These are phyloP conservation scores for Priceomyces haplophilus DNA, from an alignment of 805 yeast genomes.

Conservation along the genomic window DNA sequence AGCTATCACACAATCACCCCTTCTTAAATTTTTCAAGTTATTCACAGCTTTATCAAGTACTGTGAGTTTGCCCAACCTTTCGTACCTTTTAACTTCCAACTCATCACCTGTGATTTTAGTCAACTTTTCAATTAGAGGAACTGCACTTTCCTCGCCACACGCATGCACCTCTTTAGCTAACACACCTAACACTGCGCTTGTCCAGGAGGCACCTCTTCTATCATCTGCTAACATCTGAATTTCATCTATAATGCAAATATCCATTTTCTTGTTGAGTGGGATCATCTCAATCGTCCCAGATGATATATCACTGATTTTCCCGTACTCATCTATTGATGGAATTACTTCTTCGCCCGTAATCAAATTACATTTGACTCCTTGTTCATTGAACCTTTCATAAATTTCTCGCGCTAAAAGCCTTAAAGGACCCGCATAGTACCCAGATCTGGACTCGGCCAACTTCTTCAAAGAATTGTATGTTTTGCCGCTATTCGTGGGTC, in stretches of 20 bases:
- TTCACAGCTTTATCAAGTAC: constrained; percentile 43
- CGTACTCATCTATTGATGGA: constrained; percentile 63
- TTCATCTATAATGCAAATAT: constrained; percentile 90
- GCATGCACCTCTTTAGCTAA: constrained; percentile 82
- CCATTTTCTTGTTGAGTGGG: constrained; percentile 63
- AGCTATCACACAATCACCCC: constrained; percentile 88
- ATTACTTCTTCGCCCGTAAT: constrained; percentile 95
- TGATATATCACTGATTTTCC: constrained; percentile 70
- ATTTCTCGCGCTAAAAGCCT: constrained; percentile 89
- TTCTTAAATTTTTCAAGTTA: constrained; percentile 38
- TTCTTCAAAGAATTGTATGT: constrained; percentile 78
- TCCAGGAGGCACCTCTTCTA: constrained; percentile 90
- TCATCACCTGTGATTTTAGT: constrained; percentile 76
- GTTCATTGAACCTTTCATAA: constrained; percentile 70
- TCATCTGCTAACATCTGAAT: constrained; percentile 90
- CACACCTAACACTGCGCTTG: constrained; percentile 83
- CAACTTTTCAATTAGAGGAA: constrained; percentile 60
- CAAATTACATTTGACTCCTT: constrained; percentile 72
- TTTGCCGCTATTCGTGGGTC: constrained; percentile 97
- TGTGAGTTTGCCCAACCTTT: constrained; percentile 69
- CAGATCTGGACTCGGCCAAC: constrained; percentile 62
- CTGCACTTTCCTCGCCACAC: constrained; percentile 89
- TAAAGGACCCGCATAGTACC: constrained; percentile 93
- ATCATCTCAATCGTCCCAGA: constrained; percentile 95
- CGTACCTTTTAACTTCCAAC: constrained; percentile 63